These are phyloP conservation scores for Graphiopsis chlorocephala DNA, from an alignment of 2,329 filamentous ascomycete species.

Conservation along the genomic window DNA sequence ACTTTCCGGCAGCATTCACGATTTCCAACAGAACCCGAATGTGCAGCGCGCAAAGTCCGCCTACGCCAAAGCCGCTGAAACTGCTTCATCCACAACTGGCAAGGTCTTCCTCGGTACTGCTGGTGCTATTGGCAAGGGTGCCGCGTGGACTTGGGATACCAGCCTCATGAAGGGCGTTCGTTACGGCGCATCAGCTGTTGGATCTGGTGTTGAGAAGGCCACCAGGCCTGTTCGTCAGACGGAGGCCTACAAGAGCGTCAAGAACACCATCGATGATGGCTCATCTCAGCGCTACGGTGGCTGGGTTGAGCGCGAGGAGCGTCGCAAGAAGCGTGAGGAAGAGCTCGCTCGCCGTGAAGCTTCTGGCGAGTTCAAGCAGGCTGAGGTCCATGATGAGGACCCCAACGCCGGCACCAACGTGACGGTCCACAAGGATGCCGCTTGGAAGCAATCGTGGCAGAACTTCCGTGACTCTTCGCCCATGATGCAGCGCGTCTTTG, in stretches of 20 bases:
- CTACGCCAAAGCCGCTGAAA: slow-evolving; percentile 81
- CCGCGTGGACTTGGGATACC: slow-evolving; percentile 96
- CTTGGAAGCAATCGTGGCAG: slow-evolving; percentile 98
- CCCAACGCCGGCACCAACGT: slow-evolving; percentile 92
- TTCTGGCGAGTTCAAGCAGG: slow-evolving; percentile 38
- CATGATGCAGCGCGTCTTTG: slow-evolving; percentile 83
- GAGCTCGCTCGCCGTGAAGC: slow-evolving; percentile 56
- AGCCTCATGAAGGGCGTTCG: slow-evolving; percentile 86
- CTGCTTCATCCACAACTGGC: slow-evolving; percentile 73
- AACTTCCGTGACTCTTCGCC: slow-evolving; percentile 90
- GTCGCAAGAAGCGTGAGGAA: slow-evolving; percentile 72
- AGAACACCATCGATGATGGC: slow-evolving; percentile 94
- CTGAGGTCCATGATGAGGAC: slow-evolving; percentile 73
- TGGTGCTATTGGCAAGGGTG: slow-evolving; percentile 82
- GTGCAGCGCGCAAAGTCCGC: slow-evolving; percentile 82
- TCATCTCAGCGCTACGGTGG: slow-evolving; percentile 94
- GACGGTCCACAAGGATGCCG: slow-evolving; percentile 92
- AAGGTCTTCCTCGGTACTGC: slow-evolving; percentile 83
- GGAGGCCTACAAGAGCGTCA: slow-evolving; percentile 88
- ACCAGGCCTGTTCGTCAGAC: slow-evolving; percentile 92
- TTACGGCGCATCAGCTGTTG: slow-evolving; percentile 80
- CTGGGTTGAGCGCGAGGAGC: slow-evolving; percentile 95
- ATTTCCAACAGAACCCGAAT: slow-evolving; percentile 89
- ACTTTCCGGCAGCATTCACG: slow-evolving; percentile 79
- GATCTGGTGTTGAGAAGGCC: slow-evolving; percentile 85